Conservation (phyloP, 805 yeast genomes). For the Metschnikowia matae region DNA sequence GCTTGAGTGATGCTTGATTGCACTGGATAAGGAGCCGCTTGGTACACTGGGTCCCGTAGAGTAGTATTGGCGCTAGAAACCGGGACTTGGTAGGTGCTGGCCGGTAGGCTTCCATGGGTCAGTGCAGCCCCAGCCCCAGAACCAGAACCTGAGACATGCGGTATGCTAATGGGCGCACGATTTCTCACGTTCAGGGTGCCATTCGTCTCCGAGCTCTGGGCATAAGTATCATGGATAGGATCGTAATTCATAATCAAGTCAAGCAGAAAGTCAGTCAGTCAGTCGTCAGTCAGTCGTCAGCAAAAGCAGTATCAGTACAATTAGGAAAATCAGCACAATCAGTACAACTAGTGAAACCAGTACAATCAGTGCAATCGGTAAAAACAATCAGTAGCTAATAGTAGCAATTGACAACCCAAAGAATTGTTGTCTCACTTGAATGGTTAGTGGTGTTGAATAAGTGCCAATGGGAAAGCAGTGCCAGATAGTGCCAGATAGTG, state of each 20-base stretch:
- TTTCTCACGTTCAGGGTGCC: background rate
- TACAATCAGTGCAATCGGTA: too few relatives aligned
- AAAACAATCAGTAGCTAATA: too few relatives aligned
- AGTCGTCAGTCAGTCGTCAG: too few relatives aligned
- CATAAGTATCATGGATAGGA: slow-evolving; percentile 39
- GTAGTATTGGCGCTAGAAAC: background rate
- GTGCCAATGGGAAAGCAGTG: too few relatives aligned
- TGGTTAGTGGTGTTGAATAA: too few relatives aligned
- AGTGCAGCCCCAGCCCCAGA: background rate
- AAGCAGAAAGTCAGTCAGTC: too few relatives aligned
- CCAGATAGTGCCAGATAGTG: too few relatives aligned
- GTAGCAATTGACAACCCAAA: too few relatives aligned
- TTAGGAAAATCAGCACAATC: too few relatives aligned
- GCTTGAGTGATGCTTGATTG: background rate
- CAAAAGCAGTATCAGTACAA: too few relatives aligned
- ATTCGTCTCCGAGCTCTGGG: slow-evolving; percentile 5
- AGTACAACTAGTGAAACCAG: too few relatives aligned
- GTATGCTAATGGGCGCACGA: background rate
- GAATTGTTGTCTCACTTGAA: too few relatives aligned
- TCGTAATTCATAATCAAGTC: slow-evolving; percentile 35
- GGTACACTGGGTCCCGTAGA: background rate
- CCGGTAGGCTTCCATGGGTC: background rate
- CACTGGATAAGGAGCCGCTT: background rate
- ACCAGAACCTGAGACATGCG: background rate
- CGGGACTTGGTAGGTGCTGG: background rate